These are phyloP conservation scores for Chlamydomonas sphaeroides DNA, from an alignment of 139 green algal species.

Conservation along the genomic window DNA sequence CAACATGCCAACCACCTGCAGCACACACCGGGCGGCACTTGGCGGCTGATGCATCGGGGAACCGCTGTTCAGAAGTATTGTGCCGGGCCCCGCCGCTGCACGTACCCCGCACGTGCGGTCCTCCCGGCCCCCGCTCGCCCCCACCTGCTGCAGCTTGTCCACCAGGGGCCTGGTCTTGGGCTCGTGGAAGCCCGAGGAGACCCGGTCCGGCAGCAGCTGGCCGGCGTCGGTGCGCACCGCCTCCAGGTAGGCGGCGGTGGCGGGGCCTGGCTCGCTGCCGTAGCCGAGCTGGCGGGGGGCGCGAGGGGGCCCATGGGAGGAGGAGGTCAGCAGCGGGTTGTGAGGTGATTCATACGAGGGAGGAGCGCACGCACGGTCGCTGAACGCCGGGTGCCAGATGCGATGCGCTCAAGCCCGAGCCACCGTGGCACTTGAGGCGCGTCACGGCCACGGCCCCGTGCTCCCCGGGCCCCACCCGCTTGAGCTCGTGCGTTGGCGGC, in stretches of 20 bases:
- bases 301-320: not conserved
- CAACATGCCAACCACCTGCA: slow-evolving; percentile 38
- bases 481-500: slow-evolving; percentile 46
- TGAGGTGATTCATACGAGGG: too few species aligned
- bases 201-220: slow-evolving; percentile 23
- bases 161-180: slow-evolving; percentile 42
- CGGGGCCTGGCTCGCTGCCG: not conserved
- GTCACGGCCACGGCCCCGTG: too few species aligned
- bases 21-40: too few species aligned
- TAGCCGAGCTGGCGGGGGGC: slow-evolving; percentile 10
- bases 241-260: slow-evolving; percentile 28
- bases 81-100: too few species aligned
- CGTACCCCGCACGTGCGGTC: too few species aligned
- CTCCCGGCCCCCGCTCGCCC: not conserved
- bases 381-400: too few species aligned
- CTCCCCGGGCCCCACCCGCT: slow-evolving; percentile 10
- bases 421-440: too few species aligned
- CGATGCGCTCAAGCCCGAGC: too few species aligned
- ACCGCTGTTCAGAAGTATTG: too few species aligned
- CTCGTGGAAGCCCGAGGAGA: not conserved
- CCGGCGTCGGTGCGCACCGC: not conserved
- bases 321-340: too few species aligned
- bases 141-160: slow-evolving; percentile 51
- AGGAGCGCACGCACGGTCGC: too few species aligned
- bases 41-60: too few species aligned